Base-by-base conservation (phyloP, 2,329 filamentous ascomycete species). In the Calonectria fujianensis region DNA sequence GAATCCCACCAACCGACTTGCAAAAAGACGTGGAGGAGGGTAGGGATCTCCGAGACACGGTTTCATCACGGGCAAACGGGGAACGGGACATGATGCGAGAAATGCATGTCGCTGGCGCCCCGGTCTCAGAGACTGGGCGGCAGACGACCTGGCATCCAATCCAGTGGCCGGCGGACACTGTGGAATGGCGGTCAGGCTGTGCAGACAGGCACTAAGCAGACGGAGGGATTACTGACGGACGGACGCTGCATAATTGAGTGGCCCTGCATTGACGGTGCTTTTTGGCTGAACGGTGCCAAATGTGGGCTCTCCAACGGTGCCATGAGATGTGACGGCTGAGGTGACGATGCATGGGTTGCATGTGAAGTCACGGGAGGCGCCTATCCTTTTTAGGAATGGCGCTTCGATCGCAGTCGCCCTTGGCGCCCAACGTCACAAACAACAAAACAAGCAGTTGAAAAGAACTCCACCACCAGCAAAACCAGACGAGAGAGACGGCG, bases 181-280 rank as follows among this genome's bases (percentile, higher is more conserved):
- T 70, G 74, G 78, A 81, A 76, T 77, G 75, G 79, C 79, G 79
- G 79, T 81, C 79, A 79, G 76, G 74, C 37, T 29, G 52, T 69
- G 66, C 66, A 69, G 51, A 31, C 31, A 59, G 29, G 52, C 52
- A 48, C 66, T 41, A 59, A 27, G 52, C 66, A 59, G 67, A 54
- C 65, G 67, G 67, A 69, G 52, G 67, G 52, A 50, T 69, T 69
- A 69, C 57, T 69, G 39, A 57, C 31, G 27, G 31, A 51, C 64
- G 64, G 64, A 37, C 31, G 39, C 63, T 66, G 64, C 64, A 67
- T 50, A 67, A 37, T 67, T 27, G 29, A 67, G 64, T 68, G 61
- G 71, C 24, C 39, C 59, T 69, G 68, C 65, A 65, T 75, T 54
- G 69, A 63, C 50, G 8, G 74, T 72, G 68, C 75, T 59, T 66